Evolutionary conservation across 305 asterid species (phyloP), one percentile per base, ranked within the genome.

Genomic region (Plantago coronopus): DNA sequence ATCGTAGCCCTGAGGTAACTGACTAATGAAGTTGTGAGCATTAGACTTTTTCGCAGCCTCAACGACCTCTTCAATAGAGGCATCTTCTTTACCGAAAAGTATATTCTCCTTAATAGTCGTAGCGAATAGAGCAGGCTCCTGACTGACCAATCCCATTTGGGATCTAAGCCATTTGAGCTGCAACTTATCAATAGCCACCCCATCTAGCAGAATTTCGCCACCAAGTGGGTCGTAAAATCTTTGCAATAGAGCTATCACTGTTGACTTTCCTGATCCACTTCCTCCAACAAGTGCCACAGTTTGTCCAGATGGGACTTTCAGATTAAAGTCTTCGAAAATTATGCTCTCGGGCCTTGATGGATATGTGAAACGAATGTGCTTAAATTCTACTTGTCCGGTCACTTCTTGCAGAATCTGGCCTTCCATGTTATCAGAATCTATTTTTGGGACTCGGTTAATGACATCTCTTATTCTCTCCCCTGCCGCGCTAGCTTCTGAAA

Each of bases 141-240:
- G 99, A 67, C 99, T 93, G 3, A 93, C 99, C 44, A 93, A 62
- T 19, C 99, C 99, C 99, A 89, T 94, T 64, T 85, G 97, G 17
- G 96, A 85, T 80, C 99, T 85, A 42, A 94, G 69, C 97, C 97
- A 94, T 72, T 85, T 94, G 51, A 89, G 83, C 42, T 89, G 97
- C 76, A 94, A 46, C 73, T 79, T 85, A 60, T 85, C 88, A 17
- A 85, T 79, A 50, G 78, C 68, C 31, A 89, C 80, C 1, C 93
- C 97, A 68, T 94, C 97, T 0, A 89, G 69, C 21, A 85, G 77
- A 44, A 94, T 81, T 62, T 85, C 95, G 0, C 99, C 99, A 0
- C 73, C 75, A 2, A 76, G 64, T 3, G 96, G 99, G 64, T 89
- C 99, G 45, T 94, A 89, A 72, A 90, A 90, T 68, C 97, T 76